Evolutionary conservation across 129 eudicot species (phyloP).

Genomic region (Mikania micrantha): DNA sequence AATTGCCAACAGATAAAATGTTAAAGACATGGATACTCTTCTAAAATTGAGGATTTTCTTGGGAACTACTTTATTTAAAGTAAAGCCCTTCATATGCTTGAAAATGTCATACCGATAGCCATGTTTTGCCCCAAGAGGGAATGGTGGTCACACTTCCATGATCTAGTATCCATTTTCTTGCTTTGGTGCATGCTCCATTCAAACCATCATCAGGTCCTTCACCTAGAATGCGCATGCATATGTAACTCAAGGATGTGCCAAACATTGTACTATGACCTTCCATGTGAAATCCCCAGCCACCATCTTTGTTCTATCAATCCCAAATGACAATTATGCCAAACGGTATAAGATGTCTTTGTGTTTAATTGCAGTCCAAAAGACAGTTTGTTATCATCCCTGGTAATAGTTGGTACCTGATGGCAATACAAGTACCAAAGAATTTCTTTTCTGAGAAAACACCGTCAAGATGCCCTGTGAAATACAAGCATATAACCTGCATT

Average conservation of each 20-base stretch:
- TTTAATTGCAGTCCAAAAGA: too few species aligned
- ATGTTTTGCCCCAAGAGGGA: slow-evolving; percentile 84
- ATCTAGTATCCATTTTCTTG: slow-evolving; percentile 71
- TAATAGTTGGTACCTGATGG: slow-evolving; percentile 40
- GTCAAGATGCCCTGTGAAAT: slow-evolving; percentile 66
- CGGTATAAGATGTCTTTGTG: too few species aligned
- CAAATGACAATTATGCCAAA: too few species aligned
- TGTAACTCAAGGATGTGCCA: slow-evolving; percentile 45
- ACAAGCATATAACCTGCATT: slow-evolving; percentile 56
- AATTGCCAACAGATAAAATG: too few species aligned
- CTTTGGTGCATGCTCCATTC: slow-evolving; percentile 44
- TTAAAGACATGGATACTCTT: too few species aligned
- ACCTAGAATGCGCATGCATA: slow-evolving; percentile 59
- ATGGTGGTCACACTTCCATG: slow-evolving; percentile 51
- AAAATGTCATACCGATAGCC: slow-evolving; percentile 80
- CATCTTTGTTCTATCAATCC: slow-evolving; percentile 64
- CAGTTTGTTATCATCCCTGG: too few species aligned
- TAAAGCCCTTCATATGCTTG: too few species aligned
- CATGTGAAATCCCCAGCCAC: slow-evolving; percentile 74
- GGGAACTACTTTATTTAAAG: too few species aligned
- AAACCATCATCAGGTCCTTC: slow-evolving; percentile 53
- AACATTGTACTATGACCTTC: slow-evolving; percentile 76
- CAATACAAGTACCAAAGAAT: slow-evolving; percentile 48
- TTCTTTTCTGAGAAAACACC: slow-evolving; percentile 38
- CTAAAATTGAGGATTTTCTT: too few species aligned